phyloP scores from a whole-genome alignment of 352 stramenopile genomes.

The Plasmopara halstedii region DNA sequence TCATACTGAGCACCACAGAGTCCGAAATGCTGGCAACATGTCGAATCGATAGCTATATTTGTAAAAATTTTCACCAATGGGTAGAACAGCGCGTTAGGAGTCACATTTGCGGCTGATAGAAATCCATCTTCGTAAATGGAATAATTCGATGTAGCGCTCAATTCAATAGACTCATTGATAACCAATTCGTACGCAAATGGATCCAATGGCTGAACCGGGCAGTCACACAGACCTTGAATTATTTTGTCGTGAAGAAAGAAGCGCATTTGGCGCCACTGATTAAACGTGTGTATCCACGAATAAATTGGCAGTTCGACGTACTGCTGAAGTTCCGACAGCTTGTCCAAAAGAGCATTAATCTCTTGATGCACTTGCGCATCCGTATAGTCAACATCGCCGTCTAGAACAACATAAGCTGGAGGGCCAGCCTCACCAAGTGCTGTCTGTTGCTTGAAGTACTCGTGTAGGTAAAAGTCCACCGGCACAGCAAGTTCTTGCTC shows the following conservation, averaged over 20 bases:
- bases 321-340: slow-evolving; percentile 56
- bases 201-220: slow-evolving; percentile 63
- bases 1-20: slow-evolving; percentile 84
- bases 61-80: slow-evolving; percentile 82
- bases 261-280: slow-evolving; percentile 82
- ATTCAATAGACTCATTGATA: slow-evolving; percentile 10
- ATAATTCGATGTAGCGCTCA: slow-evolving; percentile 4
- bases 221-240: slow-evolving; percentile 47
- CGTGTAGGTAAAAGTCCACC: slow-evolving; percentile 83
- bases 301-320: slow-evolving; percentile 83
- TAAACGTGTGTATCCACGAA: slow-evolving; percentile 84
- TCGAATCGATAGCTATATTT: slow-evolving; percentile 78
- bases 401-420: slow-evolving; percentile 78
- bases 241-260: slow-evolving; percentile 77
- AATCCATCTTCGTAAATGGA: slow-evolving; percentile 9
- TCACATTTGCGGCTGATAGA: slow-evolving; percentile 26
- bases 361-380: slow-evolving; percentile 40
- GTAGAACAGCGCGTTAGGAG: slow-evolving; percentile 65
- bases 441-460: slow-evolving; percentile 85
- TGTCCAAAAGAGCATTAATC: slow-evolving; percentile 62
- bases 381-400: slow-evolving; percentile 59
- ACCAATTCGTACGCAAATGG: slow-evolving; percentile 69
- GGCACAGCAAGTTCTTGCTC: slow-evolving; percentile 85
- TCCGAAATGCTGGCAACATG: slow-evolving; percentile 85
- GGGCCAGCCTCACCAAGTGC: slow-evolving; percentile 78